phyloP scores from a whole-genome alignment of 1,139 yeast species.

The Meyerozyma carpophila region DNA sequence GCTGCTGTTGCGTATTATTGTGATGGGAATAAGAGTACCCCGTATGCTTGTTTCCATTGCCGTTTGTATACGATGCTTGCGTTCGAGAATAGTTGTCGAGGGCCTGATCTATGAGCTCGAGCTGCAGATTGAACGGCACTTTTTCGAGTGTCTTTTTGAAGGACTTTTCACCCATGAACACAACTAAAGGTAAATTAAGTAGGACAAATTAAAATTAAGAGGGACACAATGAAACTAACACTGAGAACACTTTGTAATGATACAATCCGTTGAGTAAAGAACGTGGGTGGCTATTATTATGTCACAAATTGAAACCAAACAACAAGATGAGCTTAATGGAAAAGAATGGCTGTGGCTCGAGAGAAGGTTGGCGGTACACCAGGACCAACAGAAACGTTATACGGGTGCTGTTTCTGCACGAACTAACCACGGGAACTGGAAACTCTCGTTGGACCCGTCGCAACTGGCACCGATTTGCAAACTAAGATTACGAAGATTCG shows the following conservation, averaged over 20 bases:
- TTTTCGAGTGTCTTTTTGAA: conserved; percentile 25
- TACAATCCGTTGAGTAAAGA: not conserved
- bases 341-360: not conserved
- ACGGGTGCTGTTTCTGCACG: not conserved
- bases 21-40: conserved; percentile 5
- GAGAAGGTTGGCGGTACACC: not conserved
- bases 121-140: conserved; percentile 26
- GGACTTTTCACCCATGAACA: conserved; percentile 7
- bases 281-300: not conserved
- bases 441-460: not conserved
- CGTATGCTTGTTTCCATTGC: conserved; percentile 6
- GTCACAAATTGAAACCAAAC: not conserved
- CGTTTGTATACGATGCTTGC: conserved; percentile 7
- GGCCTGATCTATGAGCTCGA: conserved; percentile 20
- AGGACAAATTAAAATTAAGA: not conserved
- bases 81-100: conserved; percentile 6
- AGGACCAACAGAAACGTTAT: not conserved
- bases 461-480: not conserved
- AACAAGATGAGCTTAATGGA: not conserved
- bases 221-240: not conserved
- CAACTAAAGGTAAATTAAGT: not conserved
- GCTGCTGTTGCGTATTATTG: conserved; percentile 2
- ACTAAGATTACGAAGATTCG: not conserved
- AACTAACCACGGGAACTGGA: not conserved
- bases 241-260: not conserved